phyloP scores from a whole-genome alignment of 306 rosid genomes.

The Senna tora region DNA sequence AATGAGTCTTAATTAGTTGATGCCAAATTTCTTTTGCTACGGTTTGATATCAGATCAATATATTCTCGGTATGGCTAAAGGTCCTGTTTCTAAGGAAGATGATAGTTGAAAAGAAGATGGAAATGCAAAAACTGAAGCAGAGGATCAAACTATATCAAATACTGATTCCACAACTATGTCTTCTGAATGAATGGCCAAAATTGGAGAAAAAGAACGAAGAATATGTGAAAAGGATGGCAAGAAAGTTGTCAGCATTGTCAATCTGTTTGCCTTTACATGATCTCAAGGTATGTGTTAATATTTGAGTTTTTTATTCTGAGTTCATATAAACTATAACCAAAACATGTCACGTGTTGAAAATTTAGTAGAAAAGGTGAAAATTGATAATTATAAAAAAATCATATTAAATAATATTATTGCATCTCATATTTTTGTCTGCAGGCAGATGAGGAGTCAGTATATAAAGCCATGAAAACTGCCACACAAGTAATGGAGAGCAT shows the following conservation, averaged over 20 bases:
- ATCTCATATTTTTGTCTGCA: neutral
- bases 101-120: constrained; percentile 49
- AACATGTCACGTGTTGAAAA: no score
- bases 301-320: no score
- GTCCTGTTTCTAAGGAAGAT: constrained; percentile 52
- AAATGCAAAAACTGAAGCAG: constrained; percentile 49
- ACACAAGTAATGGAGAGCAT: constrained; percentile 51
- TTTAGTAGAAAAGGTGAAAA: no score
- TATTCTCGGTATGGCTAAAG: constrained; percentile 60
- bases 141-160: constrained; percentile 55
- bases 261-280: constrained; percentile 53
- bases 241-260: constrained; percentile 58
- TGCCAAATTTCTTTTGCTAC: neutral
- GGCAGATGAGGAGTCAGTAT: constrained; percentile 54
- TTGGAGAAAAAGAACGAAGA: constrained; percentile 68
- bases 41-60: constrained; percentile 46
- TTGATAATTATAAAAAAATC: no score
- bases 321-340: no score
- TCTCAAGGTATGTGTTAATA: constrained; percentile 60
- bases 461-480: constrained; percentile 57
- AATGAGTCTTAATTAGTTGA: no score
- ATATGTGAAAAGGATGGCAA: constrained; percentile 50
- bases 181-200: constrained; percentile 63
- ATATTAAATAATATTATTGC: no score
- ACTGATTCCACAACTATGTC: constrained; percentile 53